These are phyloP conservation scores for Candida xiaguanensis DNA, from an alignment of 805 yeast species.

Conservation along the genomic window DNA sequence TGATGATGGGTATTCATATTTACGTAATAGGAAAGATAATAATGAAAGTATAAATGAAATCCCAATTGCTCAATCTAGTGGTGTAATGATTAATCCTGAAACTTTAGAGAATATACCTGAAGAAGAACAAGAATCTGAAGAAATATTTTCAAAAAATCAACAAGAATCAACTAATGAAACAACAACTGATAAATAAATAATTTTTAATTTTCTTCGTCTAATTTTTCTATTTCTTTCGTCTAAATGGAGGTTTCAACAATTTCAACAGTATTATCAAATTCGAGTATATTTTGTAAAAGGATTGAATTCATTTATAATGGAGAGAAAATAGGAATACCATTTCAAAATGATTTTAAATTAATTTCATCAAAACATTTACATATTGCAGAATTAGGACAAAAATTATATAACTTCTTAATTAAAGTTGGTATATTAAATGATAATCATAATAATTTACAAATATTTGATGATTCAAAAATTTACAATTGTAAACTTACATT, in stretches of 20 bases:
- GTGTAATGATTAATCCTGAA: background rate
- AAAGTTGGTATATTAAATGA: slow-evolving; percentile 11
- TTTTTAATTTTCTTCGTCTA: no score
- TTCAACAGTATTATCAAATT: background rate
- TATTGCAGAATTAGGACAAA: slow-evolving; percentile 9
- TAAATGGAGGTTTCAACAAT: background rate
- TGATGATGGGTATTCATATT: slow-evolving; percentile 13
- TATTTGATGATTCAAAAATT: background rate
- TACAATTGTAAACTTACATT: slow-evolving; percentile 14
- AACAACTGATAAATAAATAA: no score
- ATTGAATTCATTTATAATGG: background rate
- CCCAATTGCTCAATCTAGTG: background rate
- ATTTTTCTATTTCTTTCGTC: no score
- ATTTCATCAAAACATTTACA: background rate
- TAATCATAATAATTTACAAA: background rate
- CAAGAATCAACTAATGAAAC: slow-evolving; percentile 5
- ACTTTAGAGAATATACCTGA: slow-evolving; percentile 7
- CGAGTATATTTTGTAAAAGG: background rate
- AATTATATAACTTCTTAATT: slow-evolving; percentile 9
- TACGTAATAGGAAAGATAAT: slow-evolving; percentile 1
- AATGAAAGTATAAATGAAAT: background rate
- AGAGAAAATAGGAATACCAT: background rate
- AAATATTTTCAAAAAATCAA: background rate
- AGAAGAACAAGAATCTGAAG: slow-evolving; percentile 4
- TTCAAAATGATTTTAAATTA: background rate